A percentile compares a stretch with the other conserved stretches of the same genome.
These are phyloP conservation scores for Leptosphaerulina australis DNA, from an alignment of 2,329 filamentous ascomycete species.

Conservation along the genomic window DNA sequence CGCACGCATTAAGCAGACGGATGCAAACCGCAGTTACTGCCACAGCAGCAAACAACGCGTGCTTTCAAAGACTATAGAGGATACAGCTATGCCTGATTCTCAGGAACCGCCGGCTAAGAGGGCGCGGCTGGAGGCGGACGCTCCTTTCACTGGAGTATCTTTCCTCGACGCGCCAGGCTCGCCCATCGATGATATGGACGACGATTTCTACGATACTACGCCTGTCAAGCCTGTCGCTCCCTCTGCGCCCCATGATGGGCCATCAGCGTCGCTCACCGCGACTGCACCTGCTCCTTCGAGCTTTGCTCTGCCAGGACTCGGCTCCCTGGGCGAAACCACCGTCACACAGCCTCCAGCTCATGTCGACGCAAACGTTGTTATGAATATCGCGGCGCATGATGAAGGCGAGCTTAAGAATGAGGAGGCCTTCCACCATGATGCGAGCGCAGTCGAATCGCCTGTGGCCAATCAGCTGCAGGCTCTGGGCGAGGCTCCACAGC, in stretches of 20 bases:
- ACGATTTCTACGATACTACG: constrained; percentile 48
- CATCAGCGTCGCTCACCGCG: constrained; percentile 27
- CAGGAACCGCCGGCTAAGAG: constrained; percentile 51
- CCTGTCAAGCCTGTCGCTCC: constrained; percentile 37
- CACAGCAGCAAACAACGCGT: constrained; percentile 33
- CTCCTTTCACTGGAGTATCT: constrained; percentile 42
- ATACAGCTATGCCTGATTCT: constrained; percentile 43
- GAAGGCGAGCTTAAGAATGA: constrained; percentile 46
- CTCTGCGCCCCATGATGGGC: constrained; percentile 25
- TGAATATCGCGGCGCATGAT: constrained; percentile 31
- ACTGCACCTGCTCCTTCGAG: constrained; percentile 33
- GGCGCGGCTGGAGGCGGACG: constrained; percentile 48
- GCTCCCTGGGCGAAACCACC: constrained; percentile 35
- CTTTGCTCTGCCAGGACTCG: constrained; percentile 46
- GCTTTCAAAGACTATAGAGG: constrained; percentile 35
- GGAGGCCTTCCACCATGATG: constrained; percentile 39
- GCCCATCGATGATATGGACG: constrained; percentile 49
- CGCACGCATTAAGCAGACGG: constrained; percentile 36
- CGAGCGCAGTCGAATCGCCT: constrained; percentile 26
- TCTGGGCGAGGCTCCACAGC: constrained; percentile 31
- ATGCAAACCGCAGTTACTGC: constrained; percentile 38
- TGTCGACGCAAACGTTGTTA: constrained; percentile 23
- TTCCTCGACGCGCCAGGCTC: constrained; percentile 46
- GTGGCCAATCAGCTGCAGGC: constrained; percentile 31
- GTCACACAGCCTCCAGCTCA: constrained; percentile 27